Base-by-base conservation (phyloP, 2,329 filamentous ascomycete genomes). In the Beauveria varroae region DNA sequence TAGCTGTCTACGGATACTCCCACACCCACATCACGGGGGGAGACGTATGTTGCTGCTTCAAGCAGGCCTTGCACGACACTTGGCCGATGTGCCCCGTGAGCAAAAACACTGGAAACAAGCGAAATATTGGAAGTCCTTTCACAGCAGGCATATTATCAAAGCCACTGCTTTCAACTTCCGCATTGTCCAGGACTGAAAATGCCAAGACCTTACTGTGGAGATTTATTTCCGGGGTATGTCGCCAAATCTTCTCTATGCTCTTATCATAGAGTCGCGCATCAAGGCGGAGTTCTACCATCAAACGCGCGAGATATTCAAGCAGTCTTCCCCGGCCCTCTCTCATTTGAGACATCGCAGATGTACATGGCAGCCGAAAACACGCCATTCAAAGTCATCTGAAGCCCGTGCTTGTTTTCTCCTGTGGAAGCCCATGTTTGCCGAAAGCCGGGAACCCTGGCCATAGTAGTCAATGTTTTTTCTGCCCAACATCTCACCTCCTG, bases 201-300 rank as follows among this genome's bases (percentile, higher is more conserved):
- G 56, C 56, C 56, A 58, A 58, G 56, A 58, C 22, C 16, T n/a
- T 12, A 10, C 12, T 28, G 34, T 44, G 56, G 56, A n/a, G 46
- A 34, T 18, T 58, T 58, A 58, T 58, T 58, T 41, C 56, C 56
- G 46, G 37, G 46, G 30, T 5, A 16, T n/a, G 44, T 30, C 24
- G 28, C 28, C 30, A 54, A 22, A 16, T 49, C 10, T 14, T 26
- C 12, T 16, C 37, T 12, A 28, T 24, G 2, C 8, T 28, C 12
- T 24, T 10, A 12, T 40, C n/a, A 16, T 37, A 3, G 5, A 50
- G 18, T 34, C 10, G 10, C 30, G 47, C 30, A 34, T 20, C 14
- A 34, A 37, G 49, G 49, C 30, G 16, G 9, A 52, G 10, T 51
- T 34, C 18, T n/a, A n/a, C 7, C 20, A 34, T 14, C 34, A 37